Evolutionary conservation across 345 rosid genomes (phyloP), one percentile per base, ranked within the genome.

Genomic region (Cochlearia excelsa): DNA sequence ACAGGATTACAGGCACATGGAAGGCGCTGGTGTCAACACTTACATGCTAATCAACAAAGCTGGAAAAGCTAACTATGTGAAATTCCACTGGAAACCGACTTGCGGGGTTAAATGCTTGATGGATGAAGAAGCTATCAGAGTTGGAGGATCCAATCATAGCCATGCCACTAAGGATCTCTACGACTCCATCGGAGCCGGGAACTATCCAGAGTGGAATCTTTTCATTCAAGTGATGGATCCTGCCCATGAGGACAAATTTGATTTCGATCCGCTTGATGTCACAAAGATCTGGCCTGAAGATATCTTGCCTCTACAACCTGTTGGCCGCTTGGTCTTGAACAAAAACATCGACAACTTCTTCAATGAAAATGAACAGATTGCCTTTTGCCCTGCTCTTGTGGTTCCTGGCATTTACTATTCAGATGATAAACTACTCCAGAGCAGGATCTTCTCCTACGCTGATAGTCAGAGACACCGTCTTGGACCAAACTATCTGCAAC

Each of bases 281-380:
- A 93, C 99, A 47, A 93, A 87, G 82, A 84, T 77, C 58, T 93
- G 99, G 99, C 99, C 99, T 10, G 99, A 93, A 77, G 97, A 93
- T 69, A 74, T 93, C 56, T 63, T 93, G 62, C 99, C 99, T n/a
- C 66, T 93, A 63, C 99, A 93, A 64, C 96, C 96, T 3, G 95
- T 93, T 60, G 99, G 99, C 27, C 95, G 96, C 39, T 60, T 93
- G 95, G 97, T 93, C 46, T 75, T 93, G 85, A 93, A 93, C 63
- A 93, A 77, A 78, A 93, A 93, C 80, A 85, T 93, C 5, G 97
- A 87, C 46, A 93, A 85, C 81, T 93, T 87, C 87, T 93, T 93
- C 62, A 83, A 83, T 0, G 99, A 93, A 71, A 93, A 90, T 58
- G 99, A 93, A 55, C 95, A 85, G 77, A 82, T 90, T 68, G 99